A percentile compares a stretch with the other conserved stretches of the same genome.
These are phyloP conservation scores for Neurospora africana DNA, from an alignment of 495 filamentous ascomycete species.

Conservation along the genomic window DNA sequence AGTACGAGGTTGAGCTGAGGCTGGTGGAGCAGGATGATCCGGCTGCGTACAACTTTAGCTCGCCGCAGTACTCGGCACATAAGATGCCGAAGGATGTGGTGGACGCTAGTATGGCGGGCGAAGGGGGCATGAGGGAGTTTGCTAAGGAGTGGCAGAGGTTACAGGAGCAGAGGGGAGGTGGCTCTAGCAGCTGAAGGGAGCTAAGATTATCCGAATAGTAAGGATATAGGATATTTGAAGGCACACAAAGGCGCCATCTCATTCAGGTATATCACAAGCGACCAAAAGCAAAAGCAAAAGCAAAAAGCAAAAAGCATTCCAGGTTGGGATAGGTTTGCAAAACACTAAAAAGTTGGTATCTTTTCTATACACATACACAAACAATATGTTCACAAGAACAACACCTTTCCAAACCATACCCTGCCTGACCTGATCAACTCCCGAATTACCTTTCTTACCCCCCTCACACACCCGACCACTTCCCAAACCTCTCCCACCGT, in stretches of 20 bases:
- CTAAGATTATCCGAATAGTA: not conserved
- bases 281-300: not conserved
- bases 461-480: slow-evolving; percentile 49
- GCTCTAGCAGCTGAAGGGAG: not conserved
- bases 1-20: slow-evolving; percentile 65
- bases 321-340: not conserved
- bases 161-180: slow-evolving; percentile 8
- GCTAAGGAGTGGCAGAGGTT: slow-evolving; percentile 78
- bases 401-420: not conserved
- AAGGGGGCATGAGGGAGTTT: slow-evolving; percentile 72
- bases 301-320: not conserved
- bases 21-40: slow-evolving; percentile 75
- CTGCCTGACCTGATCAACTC: not conserved
- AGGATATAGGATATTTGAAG: not conserved
- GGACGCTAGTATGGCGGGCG: slow-evolving; percentile 70
- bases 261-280: not conserved
- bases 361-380: not conserved
- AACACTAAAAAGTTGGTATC: not conserved
- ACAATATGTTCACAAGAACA: not conserved
- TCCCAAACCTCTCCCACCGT: slow-evolving; percentile 58
- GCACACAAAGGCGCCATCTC: not conserved
- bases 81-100: slow-evolving; percentile 93
- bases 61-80: slow-evolving; percentile 85
- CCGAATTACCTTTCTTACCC: not conserved
- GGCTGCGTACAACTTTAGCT: slow-evolving; percentile 73